A percentile compares a stretch with the other conserved stretches of the same genome.
These are phyloP conservation scores for Eucalyptus urophylla DNA, from an alignment of 345 rosid species.

Conservation along the genomic window DNA sequence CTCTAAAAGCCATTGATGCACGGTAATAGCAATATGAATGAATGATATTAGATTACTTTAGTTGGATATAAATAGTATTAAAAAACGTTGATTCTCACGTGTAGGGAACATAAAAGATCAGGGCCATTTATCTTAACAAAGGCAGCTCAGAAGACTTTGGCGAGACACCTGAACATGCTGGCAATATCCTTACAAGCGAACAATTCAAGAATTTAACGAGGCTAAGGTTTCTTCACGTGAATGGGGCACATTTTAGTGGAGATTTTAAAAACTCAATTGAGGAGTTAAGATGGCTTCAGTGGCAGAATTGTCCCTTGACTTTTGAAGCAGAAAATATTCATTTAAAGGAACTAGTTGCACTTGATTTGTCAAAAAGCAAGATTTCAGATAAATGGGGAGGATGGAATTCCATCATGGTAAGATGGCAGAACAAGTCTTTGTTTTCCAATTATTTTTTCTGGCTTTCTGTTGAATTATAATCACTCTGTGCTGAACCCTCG, in stretches of 20 bases:
- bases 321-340: not conserved
- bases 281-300: not conserved
- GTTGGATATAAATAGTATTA: not conserved
- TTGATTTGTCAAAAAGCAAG: not conserved
- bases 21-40: not conserved
- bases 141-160: not conserved
- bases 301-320: not conserved
- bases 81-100: not conserved
- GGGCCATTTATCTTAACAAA: not conserved
- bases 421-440: not conserved
- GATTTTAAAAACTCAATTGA: not conserved
- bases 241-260: not conserved
- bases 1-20: not conserved
- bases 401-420: not conserved
- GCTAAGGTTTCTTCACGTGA: not conserved
- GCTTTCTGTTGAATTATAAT: no score
- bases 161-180: not conserved
- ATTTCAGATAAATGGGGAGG: not conserved
- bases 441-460: no score
- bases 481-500: not conserved
- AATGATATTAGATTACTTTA: not conserved
- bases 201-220: not conserved
- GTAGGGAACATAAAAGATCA: not conserved
- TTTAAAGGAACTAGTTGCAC: not conserved
- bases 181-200: not conserved